A percentile compares a stretch with the other conserved stretches of the same genome.
These are phyloP conservation scores for Nitzschia palea DNA, from an alignment of 108 stramenopile species.

Conservation along the genomic window DNA sequence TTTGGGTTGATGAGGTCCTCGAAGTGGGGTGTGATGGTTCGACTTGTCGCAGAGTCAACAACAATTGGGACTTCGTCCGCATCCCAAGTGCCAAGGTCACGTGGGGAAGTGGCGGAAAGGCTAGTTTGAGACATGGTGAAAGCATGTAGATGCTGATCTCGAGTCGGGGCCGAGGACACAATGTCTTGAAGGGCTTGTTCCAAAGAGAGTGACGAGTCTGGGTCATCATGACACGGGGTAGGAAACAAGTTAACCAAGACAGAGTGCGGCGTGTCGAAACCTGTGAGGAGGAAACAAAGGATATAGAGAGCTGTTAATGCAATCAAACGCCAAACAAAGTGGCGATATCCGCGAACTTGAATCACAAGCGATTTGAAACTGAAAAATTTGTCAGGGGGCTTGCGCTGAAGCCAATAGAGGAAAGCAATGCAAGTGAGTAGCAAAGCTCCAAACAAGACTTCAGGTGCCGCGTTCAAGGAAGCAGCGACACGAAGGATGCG, in stretches of 20 bases:
- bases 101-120: neutral
- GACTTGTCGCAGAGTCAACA: neutral
- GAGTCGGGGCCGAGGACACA: too few relatives aligned
- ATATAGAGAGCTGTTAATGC: neutral
- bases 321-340: neutral
- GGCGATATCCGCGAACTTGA: neutral
- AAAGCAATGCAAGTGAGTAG: too few relatives aligned
- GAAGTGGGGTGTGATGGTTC: neutral
- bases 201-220: too few relatives aligned
- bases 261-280: too few relatives aligned
- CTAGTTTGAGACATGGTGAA: neutral
- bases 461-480: neutral
- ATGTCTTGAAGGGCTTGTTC: too few relatives aligned
- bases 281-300: neutral
- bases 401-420: neutral
- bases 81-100: neutral
- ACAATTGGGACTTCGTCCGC: neutral
- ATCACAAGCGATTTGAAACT: neutral
- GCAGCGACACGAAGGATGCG: neutral
- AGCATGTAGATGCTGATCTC: too few relatives aligned
- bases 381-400: neutral
- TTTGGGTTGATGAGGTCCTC: neutral
- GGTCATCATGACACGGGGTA: neutral
- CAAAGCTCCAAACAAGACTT: neutral
- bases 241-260: too few relatives aligned